Conservation (phyloP, 2,329 filamentous ascomycete species). For the Huntiella savannae region DNA sequence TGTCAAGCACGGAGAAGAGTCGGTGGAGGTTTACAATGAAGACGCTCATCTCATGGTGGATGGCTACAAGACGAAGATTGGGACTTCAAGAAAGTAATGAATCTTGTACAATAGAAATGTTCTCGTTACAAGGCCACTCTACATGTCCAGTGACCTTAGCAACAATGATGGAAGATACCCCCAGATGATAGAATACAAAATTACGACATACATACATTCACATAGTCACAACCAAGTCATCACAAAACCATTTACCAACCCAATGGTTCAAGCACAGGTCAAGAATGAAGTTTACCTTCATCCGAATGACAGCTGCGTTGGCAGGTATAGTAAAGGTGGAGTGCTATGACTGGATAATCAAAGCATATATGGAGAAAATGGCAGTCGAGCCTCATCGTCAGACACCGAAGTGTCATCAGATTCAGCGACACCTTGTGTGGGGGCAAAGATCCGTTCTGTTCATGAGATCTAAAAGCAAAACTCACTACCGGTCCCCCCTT, state of each 20-base stretch:
- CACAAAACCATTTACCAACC: no score
- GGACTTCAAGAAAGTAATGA: neutral
- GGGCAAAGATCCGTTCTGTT: slow-evolving; percentile 37
- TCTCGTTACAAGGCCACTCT: no score
- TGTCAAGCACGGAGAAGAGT: neutral
- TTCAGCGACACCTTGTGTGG: slow-evolving; percentile 77
- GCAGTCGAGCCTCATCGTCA: slow-evolving; percentile 78
- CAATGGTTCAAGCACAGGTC: no score
- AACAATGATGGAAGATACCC: no score
- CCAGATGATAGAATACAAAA: no score
- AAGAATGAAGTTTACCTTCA: slow-evolving; percentile 1
- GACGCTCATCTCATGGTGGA: slow-evolving; percentile 9
- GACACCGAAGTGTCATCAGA: slow-evolving; percentile 33
- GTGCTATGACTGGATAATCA: slow-evolving; percentile 2
- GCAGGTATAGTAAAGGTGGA: neutral
- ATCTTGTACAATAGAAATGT: no score
- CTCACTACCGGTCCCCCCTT: slow-evolving; percentile 33
- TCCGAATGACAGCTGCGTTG: neutral
- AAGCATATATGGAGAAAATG: slow-evolving; percentile 29
- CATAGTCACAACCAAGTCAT: no score
- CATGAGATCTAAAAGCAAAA: slow-evolving; percentile 34
- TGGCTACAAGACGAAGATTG: slow-evolving; percentile 8
- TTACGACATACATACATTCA: no score
- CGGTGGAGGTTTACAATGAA: slow-evolving; percentile 2
- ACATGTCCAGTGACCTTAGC: no score